Percentiles rank a stretch among this genome's conserved stretches.
phyloP scores from a whole-genome alignment of 768 basidiomycete species.

The Crucibulum laeve region DNA sequence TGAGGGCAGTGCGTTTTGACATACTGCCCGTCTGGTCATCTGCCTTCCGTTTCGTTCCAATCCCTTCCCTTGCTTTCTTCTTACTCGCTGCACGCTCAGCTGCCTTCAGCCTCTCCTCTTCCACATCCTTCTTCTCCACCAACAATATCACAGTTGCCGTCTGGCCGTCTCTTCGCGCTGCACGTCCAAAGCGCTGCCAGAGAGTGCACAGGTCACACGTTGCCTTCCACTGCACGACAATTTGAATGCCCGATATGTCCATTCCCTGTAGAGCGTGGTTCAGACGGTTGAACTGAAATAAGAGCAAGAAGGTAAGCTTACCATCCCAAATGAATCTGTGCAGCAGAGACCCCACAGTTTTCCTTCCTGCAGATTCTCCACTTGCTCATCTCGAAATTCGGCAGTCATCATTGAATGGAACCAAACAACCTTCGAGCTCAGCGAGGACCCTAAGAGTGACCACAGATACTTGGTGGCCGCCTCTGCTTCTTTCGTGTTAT shows the following conservation, averaged over 20 bases:
- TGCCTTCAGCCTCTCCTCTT: slow-evolving; percentile 13
- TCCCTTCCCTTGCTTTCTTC: slow-evolving; percentile 1
- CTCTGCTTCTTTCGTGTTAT: slow-evolving; percentile 15
- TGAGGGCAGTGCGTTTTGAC: neutral
- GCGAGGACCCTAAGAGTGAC: slow-evolving; percentile 4
- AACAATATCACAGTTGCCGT: slow-evolving; percentile 18
- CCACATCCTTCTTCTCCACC: slow-evolving; percentile 21
- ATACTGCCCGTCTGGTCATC: neutral
- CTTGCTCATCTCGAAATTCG: slow-evolving; percentile 11
- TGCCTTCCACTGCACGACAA: slow-evolving; percentile 28
- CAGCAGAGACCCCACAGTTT: slow-evolving; percentile 19
- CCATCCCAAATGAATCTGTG: slow-evolving; percentile 31
- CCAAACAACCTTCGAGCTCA: slow-evolving; percentile 14
- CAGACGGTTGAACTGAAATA: slow-evolving; percentile 2
- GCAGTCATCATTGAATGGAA: slow-evolving; percentile 23
- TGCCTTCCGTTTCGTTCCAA: neutral
- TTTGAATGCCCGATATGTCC: slow-evolving; percentile 24
- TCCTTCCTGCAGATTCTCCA: slow-evolving; percentile 9
- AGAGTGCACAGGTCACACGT: slow-evolving; percentile 18
- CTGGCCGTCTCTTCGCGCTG: slow-evolving; percentile 9
- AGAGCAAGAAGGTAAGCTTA: slow-evolving; percentile 11
- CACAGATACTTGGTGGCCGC: slow-evolving; percentile 8
- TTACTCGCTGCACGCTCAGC: slow-evolving; percentile 5
- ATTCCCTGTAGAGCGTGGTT: slow-evolving; percentile 22
- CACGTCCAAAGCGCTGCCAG: slow-evolving; percentile 30